Conservation (phyloP, 169 alveolate species). For the Plasmodium inui region DNA sequence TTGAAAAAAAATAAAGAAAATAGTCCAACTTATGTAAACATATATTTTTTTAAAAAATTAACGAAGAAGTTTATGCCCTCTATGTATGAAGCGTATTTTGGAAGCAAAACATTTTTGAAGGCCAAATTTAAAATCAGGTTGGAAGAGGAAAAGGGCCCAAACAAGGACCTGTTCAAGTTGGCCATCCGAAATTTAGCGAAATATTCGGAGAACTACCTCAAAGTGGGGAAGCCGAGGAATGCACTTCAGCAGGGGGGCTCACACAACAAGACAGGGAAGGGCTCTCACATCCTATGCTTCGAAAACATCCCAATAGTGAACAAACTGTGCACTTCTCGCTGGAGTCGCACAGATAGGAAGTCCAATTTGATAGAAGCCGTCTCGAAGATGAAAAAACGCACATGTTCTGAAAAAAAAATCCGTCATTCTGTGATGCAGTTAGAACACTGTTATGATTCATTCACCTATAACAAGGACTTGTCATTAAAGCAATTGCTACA, state of each 20-base stretch:
- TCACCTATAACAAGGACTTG: conserved; percentile 37
- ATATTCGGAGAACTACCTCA: conserved; percentile 33
- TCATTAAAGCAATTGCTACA: conserved; percentile 19
- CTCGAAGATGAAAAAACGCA: not conserved
- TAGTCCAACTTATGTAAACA: conserved; percentile 34
- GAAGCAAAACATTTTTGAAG: conserved; percentile 2
- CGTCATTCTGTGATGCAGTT: not conserved
- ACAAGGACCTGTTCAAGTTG: conserved; percentile 23
- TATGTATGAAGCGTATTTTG: conserved; percentile 46
- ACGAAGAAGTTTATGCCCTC: conserved; percentile 44
- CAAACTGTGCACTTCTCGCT: not conserved
- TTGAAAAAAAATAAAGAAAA: conserved; percentile 11
- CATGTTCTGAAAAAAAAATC: not conserved
- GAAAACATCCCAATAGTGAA: conserved; percentile 14
- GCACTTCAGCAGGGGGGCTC: not conserved
- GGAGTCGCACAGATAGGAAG: not conserved
- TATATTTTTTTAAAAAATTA: conserved; percentile 60
- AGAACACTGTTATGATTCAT: conserved; percentile 30
- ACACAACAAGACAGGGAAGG: not conserved
- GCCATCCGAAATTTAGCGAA: conserved; percentile 29
- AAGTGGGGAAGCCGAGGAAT: not conserved
- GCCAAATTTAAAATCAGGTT: conserved; percentile 10
- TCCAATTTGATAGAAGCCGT: conserved; percentile 11
- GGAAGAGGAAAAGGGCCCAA: conserved; percentile 28
- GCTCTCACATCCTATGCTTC: conserved; percentile 15